Evolutionary conservation across 1,139 yeast species (phyloP).

Genomic region (Candida dubliniensis): DNA sequence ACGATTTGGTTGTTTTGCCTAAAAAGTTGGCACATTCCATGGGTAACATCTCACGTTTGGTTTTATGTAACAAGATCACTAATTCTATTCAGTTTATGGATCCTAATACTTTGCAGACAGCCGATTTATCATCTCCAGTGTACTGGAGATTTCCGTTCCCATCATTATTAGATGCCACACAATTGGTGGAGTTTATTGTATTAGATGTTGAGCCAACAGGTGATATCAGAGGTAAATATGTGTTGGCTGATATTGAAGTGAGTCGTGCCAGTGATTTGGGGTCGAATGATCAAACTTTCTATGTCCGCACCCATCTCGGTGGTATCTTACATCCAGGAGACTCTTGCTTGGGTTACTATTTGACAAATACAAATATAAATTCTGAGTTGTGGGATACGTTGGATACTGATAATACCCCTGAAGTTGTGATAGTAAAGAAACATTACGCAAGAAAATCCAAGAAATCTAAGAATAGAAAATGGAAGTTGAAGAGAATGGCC

Average conservation of each 20-base stretch:
- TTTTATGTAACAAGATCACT: conserved; percentile 79
- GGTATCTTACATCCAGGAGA: conserved; percentile 96
- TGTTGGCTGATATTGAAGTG: conserved; percentile 86
- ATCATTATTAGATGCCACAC: conserved; percentile 73
- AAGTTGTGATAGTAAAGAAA: conserved; percentile 89
- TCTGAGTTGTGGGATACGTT: conserved; percentile 79
- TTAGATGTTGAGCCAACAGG: conserved; percentile 95
- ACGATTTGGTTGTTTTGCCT: conserved; percentile 90
- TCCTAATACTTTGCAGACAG: conserved; percentile 75
- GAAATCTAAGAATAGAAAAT: conserved; percentile 77
- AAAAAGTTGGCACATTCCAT: conserved; percentile 76
- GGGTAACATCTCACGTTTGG: conserved; percentile 83
- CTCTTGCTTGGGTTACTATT: conserved; percentile 85
- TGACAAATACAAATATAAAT: conserved; percentile 83
- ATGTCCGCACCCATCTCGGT: conserved; percentile 87
- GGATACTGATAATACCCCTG: conserved; percentile 69
- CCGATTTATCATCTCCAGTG: conserved; percentile 72
- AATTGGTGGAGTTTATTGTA: conserved; percentile 83
- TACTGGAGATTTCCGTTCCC: conserved; percentile 89
- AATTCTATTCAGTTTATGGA: conserved; percentile 85
- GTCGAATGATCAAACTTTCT: conserved; percentile 74
- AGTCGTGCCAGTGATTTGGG: conserved; percentile 88
- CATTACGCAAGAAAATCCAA: conserved; percentile 77
- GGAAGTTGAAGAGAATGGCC: conserved; percentile 99
- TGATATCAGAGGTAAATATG: conserved; percentile 72